Percentiles rank a stretch among this genome's conserved stretches.
Evolutionary conservation across 768 basidiomycete species (phyloP).

Genomic region (Hypsizygus marmoreus): DNA sequence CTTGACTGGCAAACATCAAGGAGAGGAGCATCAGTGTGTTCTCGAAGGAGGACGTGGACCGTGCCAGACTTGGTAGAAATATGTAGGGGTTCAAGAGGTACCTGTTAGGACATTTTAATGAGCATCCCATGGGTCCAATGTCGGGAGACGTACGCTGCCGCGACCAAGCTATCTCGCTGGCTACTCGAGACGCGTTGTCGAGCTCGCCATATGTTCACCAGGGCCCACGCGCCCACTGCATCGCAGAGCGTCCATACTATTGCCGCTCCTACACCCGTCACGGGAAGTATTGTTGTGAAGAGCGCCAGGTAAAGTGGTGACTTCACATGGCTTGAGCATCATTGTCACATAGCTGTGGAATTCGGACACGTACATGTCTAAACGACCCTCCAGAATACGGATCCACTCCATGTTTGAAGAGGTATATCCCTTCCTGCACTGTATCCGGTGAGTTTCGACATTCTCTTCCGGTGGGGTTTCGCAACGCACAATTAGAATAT

Average conservation of each 20-base stretch:
- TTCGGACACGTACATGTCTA: constrained; percentile 73
- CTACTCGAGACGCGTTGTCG: constrained; percentile 53
- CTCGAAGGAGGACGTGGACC: constrained; percentile 83
- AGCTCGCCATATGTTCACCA: constrained; percentile 68
- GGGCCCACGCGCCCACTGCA: constrained; percentile 62
- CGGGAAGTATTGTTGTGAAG: constrained; percentile 72
- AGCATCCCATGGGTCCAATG: not conserved
- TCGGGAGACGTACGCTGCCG: constrained; percentile 56
- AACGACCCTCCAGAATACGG: constrained; percentile 89
- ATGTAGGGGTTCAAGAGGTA: constrained; percentile 92
- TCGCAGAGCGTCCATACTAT: constrained; percentile 75
- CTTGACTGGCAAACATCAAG: constrained; percentile 70
- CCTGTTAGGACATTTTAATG: constrained; percentile 38
- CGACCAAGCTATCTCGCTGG: constrained; percentile 61
- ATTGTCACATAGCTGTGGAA: not conserved
- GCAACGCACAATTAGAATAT: constrained; percentile 69
- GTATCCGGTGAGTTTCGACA: constrained; percentile 12
- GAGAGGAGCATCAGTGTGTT: constrained; percentile 69
- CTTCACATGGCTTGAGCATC: constrained; percentile 36
- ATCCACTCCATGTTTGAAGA: constrained; percentile 74
- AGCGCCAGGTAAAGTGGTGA: constrained; percentile 79
- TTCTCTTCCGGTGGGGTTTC: not conserved
- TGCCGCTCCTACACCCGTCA: constrained; percentile 46
- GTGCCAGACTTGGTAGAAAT: constrained; percentile 74
- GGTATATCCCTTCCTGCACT: constrained; percentile 92